phyloP scores from a whole-genome alignment of 2,329 filamentous ascomycete genomes.

The Botrytis fragariae region DNA sequence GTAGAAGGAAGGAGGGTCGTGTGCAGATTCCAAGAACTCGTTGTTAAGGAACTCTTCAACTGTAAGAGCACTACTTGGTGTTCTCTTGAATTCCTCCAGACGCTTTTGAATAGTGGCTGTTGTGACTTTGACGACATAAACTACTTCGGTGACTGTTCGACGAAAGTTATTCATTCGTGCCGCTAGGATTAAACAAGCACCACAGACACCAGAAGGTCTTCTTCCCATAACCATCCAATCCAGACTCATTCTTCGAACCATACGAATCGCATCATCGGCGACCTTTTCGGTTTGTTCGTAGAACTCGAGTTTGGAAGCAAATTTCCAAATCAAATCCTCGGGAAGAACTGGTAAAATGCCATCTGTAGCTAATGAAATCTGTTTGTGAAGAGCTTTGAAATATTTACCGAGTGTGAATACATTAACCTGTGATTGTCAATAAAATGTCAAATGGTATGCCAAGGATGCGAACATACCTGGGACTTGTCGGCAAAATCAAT shows the following conservation, averaged over 20 bases:
- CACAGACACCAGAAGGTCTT: slow-evolving; percentile 89
- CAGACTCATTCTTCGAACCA: slow-evolving; percentile 88
- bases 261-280: slow-evolving; percentile 80
- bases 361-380: slow-evolving; percentile 67
- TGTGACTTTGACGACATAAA: slow-evolving; percentile 97
- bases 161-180: slow-evolving; percentile 98
- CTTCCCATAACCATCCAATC: slow-evolving; percentile 98
- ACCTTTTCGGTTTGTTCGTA: slow-evolving; percentile 77
- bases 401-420: slow-evolving; percentile 89
- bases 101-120: slow-evolving; percentile 91
- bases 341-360: slow-evolving; percentile 70
- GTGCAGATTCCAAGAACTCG: slow-evolving; percentile 68
- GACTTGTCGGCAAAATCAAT: slow-evolving; percentile 90
- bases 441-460: not conserved
- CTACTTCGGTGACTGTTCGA: slow-evolving; percentile 86
- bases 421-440: slow-evolving; percentile 56
- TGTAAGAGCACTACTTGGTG: slow-evolving; percentile 78
- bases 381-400: slow-evolving; percentile 78
- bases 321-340: slow-evolving; percentile 87
- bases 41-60: slow-evolving; percentile 79
- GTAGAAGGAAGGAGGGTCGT: slow-evolving; percentile 83
- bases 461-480: slow-evolving; percentile 42
- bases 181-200: slow-evolving; percentile 89
- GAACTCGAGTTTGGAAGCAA: slow-evolving; percentile 90
- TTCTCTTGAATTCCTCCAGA: slow-evolving; percentile 85